Evolutionary conservation across 495 filamentous ascomycete genomes (phyloP).

Genomic region (Schizothecium vesticola): DNA sequence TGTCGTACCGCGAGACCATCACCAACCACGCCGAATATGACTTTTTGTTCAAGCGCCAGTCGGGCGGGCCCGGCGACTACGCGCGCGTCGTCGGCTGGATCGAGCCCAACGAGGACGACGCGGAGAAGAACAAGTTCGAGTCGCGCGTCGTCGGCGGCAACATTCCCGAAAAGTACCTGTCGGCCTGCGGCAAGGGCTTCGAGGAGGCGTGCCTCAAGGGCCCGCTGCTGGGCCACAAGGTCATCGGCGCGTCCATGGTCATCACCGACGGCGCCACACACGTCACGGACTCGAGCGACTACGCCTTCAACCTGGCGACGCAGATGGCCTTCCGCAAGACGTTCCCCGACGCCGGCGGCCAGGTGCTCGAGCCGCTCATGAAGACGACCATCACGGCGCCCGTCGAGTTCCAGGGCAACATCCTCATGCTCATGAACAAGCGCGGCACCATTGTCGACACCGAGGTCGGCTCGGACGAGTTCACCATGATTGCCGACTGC

Average conservation of each 20-base stretch:
- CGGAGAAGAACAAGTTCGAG: slow-evolving; percentile 79
- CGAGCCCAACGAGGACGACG: slow-evolving; percentile 66
- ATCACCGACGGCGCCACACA: slow-evolving; percentile 97
- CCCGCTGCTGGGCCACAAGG: slow-evolving; percentile 87
- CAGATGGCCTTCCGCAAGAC: slow-evolving; percentile 97
- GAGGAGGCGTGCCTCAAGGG: slow-evolving; percentile 78
- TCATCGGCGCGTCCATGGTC: slow-evolving; percentile 84
- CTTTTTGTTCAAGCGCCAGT: slow-evolving; percentile 92
- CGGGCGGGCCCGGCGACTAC: slow-evolving; percentile 92
- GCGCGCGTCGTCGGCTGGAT: slow-evolving; percentile 90
- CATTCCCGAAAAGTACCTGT: slow-evolving; percentile 95
- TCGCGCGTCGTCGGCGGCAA: slow-evolving; percentile 79
- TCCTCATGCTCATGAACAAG: slow-evolving; percentile 94
- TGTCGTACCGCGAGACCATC: slow-evolving; percentile 96
- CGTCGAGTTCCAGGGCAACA: slow-evolving; percentile 95
- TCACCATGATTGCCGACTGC: slow-evolving; percentile 90
- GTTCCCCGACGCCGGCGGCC: slow-evolving; percentile 70
- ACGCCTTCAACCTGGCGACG: slow-evolving; percentile 95
- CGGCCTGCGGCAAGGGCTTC: slow-evolving; percentile 95
- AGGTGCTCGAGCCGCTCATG: slow-evolving; percentile 94
- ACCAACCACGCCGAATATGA: slow-evolving; percentile 73
- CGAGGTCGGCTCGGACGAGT: slow-evolving; percentile 91
- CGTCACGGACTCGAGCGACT: slow-evolving; percentile 97
- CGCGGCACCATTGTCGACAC: slow-evolving; percentile 93
- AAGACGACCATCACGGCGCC: slow-evolving; percentile 95